Percentiles rank a stretch among this genome's conserved stretches.
Conservation (phyloP, 2,329 filamentous ascomycete species). For the Calonectria multiphialidica region DNA sequence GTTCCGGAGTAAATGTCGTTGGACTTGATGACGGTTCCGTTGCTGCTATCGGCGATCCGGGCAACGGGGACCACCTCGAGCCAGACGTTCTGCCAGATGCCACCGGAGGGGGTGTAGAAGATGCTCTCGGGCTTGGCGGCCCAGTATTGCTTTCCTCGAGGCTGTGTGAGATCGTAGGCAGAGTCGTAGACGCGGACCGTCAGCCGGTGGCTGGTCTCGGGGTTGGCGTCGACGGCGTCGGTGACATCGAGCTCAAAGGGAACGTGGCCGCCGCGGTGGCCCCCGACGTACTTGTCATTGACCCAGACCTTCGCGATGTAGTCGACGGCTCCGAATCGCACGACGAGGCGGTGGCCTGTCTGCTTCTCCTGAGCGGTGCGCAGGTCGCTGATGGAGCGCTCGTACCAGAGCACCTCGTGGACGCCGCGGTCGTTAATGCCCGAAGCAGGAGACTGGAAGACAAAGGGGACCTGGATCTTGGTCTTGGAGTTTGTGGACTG, state of each 20-base stretch:
- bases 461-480: constrained; percentile 73
- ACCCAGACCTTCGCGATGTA: constrained; percentile 71
- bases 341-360: constrained; percentile 57
- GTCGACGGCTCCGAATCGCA: constrained; percentile 72
- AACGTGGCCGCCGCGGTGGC: constrained; percentile 70
- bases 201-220: constrained; percentile 52
- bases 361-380: constrained; percentile 57
- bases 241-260: constrained; percentile 70
- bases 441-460: constrained; percentile 74
- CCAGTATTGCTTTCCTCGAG: constrained; percentile 77
- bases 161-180: constrained; percentile 73
- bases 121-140: constrained; percentile 70
- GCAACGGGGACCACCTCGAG: constrained; percentile 66
- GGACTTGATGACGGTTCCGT: constrained; percentile 68
- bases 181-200: constrained; percentile 73
- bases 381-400: constrained; percentile 64
- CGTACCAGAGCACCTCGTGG: constrained; percentile 78
- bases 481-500: constrained; percentile 56
- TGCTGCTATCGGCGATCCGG: constrained; percentile 66
- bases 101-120: constrained; percentile 69
- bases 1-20: constrained; percentile 65
- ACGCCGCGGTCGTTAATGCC: constrained; percentile 71
- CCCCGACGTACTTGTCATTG: constrained; percentile 63
- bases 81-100: constrained; percentile 71
- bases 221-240: constrained; percentile 53